Conservation (phyloP, 495 filamentous ascomycete species). For the Hypoxylon perforatum region DNA sequence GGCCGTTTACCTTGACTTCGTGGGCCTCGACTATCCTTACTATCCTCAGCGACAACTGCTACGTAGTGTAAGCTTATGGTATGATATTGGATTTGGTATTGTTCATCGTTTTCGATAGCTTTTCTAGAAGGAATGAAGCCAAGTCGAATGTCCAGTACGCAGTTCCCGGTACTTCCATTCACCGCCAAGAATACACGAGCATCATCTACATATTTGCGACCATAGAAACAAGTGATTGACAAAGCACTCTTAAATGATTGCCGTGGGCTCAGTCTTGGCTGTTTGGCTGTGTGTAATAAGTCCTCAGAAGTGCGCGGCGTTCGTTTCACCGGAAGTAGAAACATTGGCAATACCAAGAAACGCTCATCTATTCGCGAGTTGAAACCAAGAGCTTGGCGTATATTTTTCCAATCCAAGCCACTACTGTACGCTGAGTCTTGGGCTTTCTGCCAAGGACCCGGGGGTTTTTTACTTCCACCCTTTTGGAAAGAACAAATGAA, state of each 20-base stretch:
- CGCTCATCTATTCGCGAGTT: slow-evolving; percentile 36
- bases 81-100: slow-evolving; percentile 2
- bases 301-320: slow-evolving; percentile 28
- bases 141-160: slow-evolving; percentile 5
- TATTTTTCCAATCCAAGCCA: slow-evolving; percentile 21
- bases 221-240: slow-evolving; percentile 16
- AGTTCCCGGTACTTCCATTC: slow-evolving; percentile 19
- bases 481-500: slow-evolving; percentile 28
- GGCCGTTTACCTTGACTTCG: neutral
- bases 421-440: slow-evolving; percentile 14
- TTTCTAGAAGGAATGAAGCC: slow-evolving; percentile 35
- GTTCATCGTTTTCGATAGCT: slow-evolving; percentile 14
- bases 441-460: slow-evolving; percentile 27
- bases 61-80: slow-evolving; percentile 13
- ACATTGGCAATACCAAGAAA: slow-evolving; percentile 45
- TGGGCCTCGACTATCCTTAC: neutral
- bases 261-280: slow-evolving; percentile 35
- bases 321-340: slow-evolving; percentile 30
- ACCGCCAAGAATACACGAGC: slow-evolving; percentile 28
- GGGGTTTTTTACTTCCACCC: slow-evolving; percentile 20
- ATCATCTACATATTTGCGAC: slow-evolving; percentile 24
- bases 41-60: slow-evolving; percentile 15
- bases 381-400: slow-evolving; percentile 41
- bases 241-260: slow-evolving; percentile 31
- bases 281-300: slow-evolving; percentile 31